These are phyloP conservation scores for Anethum foeniculum DNA, from an alignment of 140 eudicot species.

Conservation along the genomic window DNA sequence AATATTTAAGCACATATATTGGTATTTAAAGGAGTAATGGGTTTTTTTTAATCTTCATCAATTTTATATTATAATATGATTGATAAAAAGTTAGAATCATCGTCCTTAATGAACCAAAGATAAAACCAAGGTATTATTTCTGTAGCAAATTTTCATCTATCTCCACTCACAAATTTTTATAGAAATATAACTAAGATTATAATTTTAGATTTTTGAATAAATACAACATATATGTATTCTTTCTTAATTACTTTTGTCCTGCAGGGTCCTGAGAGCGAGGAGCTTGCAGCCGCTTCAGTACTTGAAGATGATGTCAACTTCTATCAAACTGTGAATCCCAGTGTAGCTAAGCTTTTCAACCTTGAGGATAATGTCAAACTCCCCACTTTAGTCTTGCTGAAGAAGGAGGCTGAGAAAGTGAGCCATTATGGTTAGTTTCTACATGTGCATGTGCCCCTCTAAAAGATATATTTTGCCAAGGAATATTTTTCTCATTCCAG, in stretches of 20 bases:
- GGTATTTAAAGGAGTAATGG: background rate
- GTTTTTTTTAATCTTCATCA: background rate
- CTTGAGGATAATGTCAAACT: conserved; percentile 51
- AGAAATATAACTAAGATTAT: background rate
- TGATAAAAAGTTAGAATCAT: background rate
- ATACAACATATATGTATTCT: background rate
- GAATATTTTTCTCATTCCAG: background rate
- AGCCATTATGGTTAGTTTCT: conserved; percentile 54
- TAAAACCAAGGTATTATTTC: background rate
- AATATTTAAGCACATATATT: background rate
- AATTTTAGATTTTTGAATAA: background rate
- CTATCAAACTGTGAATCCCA: conserved; percentile 65
- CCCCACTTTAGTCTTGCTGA: conserved; percentile 72
- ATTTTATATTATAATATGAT: background rate
- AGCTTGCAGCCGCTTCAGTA: conserved; percentile 81
- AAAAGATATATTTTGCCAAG: conserved; percentile 2
- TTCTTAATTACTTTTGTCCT: background rate
- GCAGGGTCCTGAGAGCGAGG: conserved; percentile 80
- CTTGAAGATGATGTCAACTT: conserved; percentile 78
- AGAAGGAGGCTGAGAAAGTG: conserved; percentile 83
- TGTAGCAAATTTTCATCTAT: background rate
- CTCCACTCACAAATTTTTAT: background rate
- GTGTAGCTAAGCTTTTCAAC: conserved; percentile 77
- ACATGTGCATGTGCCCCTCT: conserved; percentile 3
- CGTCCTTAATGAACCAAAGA: background rate